These are phyloP conservation scores for Cryphonectria nitschkei DNA, from an alignment of 2,329 filamentous ascomycete genomes.

Conservation along the genomic window DNA sequence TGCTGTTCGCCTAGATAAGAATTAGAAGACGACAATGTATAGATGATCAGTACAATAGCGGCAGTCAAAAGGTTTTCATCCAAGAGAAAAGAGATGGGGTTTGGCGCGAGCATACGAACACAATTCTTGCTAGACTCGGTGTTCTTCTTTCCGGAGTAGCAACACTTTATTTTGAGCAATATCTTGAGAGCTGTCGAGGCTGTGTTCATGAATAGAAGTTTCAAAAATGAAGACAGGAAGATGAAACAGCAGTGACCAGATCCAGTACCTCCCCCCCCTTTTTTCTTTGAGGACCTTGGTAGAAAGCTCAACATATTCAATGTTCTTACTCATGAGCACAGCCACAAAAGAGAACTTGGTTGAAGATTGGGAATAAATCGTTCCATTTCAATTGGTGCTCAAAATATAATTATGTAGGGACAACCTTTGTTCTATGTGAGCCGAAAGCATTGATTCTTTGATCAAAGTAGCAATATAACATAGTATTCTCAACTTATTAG, in stretches of 20 bases:
- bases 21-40: background rate
- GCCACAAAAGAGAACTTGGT: background rate
- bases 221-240: background rate
- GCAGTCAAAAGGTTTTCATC: background rate
- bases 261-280: background rate
- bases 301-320: background rate
- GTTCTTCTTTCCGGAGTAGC: background rate
- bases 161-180: background rate
- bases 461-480: background rate
- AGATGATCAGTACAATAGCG: conserved; percentile 5
- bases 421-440: too few relatives aligned
- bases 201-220: background rate
- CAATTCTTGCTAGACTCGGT: background rate
- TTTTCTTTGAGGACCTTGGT: background rate
- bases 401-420: too few relatives aligned
- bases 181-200: background rate
- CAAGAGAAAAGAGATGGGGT: background rate
- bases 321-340: background rate
- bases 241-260: background rate
- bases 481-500: background rate
- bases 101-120: background rate
- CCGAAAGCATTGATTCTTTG: too few relatives aligned
- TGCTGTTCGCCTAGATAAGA: conserved; percentile 23
- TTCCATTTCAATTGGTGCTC: too few relatives aligned
- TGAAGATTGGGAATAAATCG: background rate